Base-by-base conservation (phyloP, 352 stramenopile species). In the Phytopythium chamaehyphon region DNA sequence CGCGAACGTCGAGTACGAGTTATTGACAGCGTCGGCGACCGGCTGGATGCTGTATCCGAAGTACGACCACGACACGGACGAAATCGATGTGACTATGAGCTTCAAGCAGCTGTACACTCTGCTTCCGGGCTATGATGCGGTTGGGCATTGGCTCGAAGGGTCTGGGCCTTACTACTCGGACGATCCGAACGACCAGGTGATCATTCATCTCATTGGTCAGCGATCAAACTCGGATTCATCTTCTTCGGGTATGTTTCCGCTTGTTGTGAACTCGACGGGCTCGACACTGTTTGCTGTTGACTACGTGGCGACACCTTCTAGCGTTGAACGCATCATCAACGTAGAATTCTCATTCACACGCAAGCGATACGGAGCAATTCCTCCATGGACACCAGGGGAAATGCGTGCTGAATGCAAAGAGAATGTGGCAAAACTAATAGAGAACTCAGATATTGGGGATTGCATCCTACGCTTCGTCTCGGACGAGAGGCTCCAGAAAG, bases 101-200 rank as follows among this genome's bases (percentile, higher is more conserved):
- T 76, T 84, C 57, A 81, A 82, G 56, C 73, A 82, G 51, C 59
- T 84, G 7, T 80, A 71, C 61, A 80, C 73, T 35, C 37, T 78
- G 11, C 48, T 82, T n/a, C 64, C 73, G 1, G 65, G 61, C 11
- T 76, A 69, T 43, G 62, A 69, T 23, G 53, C 49, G 16, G 51
- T 46, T 0, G 48, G 63, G n/a, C 31, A 43, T 3, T 49, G 43
- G 19, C 35, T 68, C 22, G 57, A 68, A 40, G 42, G 43, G 14
- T 28, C 45, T 14, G 55, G 57, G 4, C 49, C 65, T n/a, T 73
- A 75, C 40, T 73, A 70, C 49, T 71, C 63, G n/a, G 67, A 50
- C 15, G 57, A 76, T 16, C 19, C 42, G 15, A 66, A 53, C 3
- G 70, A 84, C 48, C 70, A 84, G 48, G 58, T 85, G 0, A 57